Conservation (phyloP, 2,329 filamentous ascomycete species). For the Zymoseptoria passerinii region DNA sequence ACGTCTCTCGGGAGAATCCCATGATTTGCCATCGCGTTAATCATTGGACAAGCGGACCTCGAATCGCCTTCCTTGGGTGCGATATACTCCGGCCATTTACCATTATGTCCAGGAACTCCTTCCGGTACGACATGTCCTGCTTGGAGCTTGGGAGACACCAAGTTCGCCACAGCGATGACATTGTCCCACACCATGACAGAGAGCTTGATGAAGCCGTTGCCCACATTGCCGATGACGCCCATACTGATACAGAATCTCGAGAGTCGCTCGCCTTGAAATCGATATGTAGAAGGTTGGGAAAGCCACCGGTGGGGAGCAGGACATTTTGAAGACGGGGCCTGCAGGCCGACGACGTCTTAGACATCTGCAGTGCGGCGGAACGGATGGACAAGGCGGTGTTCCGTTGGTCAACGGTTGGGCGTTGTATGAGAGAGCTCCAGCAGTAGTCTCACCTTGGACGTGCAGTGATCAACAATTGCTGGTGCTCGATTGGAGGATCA, state of each 20-base stretch:
- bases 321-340: not conserved
- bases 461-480: not conserved
- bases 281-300: not conserved
- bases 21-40: slow-evolving; percentile 27
- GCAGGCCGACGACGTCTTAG: not conserved
- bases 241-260: slow-evolving; percentile 5
- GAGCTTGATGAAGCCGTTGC: slow-evolving; percentile 28
- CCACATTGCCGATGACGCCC: slow-evolving; percentile 18
- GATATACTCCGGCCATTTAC: slow-evolving; percentile 33
- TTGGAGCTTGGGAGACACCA: slow-evolving; percentile 31
- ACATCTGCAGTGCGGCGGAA: not conserved
- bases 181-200: slow-evolving; percentile 35
- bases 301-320: not conserved
- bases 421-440: not conserved
- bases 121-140: slow-evolving; percentile 31
- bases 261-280: not conserved
- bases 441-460: not conserved
- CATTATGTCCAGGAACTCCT: slow-evolving; percentile 28
- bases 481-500: not conserved
- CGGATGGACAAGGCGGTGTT: not conserved
- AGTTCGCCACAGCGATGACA: slow-evolving; percentile 31
- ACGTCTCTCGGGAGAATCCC: slow-evolving; percentile 17
- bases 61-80: slow-evolving; percentile 32
- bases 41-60: slow-evolving; percentile 23
- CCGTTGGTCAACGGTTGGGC: not conserved